Evolutionary conservation across 331 rosid species (phyloP).

Genomic region (Pyracantha coccinea): DNA sequence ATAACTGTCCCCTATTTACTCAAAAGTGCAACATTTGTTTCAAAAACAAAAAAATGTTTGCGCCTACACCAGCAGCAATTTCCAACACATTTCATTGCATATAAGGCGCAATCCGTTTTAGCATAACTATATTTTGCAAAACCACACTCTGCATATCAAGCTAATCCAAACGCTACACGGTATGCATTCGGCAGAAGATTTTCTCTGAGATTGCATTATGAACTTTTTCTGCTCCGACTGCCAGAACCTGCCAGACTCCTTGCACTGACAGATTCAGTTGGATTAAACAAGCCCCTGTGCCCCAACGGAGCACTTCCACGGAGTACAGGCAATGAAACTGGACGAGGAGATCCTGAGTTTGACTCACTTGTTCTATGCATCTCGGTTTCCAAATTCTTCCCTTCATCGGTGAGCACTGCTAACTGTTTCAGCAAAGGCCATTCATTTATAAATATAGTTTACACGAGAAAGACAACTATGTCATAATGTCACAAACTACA

Average conservation of each 20-base stretch:
- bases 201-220: slow-evolving; percentile 10
- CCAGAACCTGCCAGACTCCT: slow-evolving; percentile 46
- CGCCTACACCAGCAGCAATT: slow-evolving; percentile 8
- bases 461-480: background rate
- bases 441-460: background rate
- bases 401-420: slow-evolving; percentile 54
- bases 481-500: background rate
- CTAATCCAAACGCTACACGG: slow-evolving; percentile 15
- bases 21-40: background rate
- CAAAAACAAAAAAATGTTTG: no score
- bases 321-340: slow-evolving; percentile 33
- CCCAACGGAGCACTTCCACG: slow-evolving; percentile 47
- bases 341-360: slow-evolving; percentile 56
- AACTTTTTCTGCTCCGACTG: slow-evolving; percentile 67
- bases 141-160: background rate
- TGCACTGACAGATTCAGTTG: slow-evolving; percentile 23
- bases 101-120: background rate
- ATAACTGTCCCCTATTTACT: background rate
- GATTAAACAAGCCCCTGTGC: slow-evolving; percentile 30
- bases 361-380: slow-evolving; percentile 44
- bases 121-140: background rate
- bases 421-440: slow-evolving; percentile 40
- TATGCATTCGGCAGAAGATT: background rate
- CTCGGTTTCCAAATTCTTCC: slow-evolving; percentile 55
- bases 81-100: background rate